These are phyloP conservation scores for Claviceps sp. DNA, from an alignment of 2,329 filamentous ascomycete species.

Conservation along the genomic window DNA sequence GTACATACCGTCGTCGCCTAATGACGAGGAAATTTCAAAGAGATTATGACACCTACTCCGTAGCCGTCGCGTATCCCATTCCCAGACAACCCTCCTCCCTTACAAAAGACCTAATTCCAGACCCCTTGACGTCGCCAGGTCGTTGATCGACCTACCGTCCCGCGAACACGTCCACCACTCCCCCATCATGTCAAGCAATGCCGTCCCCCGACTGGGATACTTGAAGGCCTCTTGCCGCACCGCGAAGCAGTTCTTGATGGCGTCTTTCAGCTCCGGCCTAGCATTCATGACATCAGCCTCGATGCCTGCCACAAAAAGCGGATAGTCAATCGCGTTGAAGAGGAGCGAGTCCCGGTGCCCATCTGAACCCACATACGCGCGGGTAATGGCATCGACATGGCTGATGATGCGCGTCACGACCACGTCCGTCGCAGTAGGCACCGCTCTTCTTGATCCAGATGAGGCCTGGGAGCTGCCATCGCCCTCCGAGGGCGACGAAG, in stretches of 20 bases:
- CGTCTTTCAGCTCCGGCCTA: background rate
- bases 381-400: constrained; percentile 1
- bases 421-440: background rate
- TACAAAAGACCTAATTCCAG: constrained; percentile 1
- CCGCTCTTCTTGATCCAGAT: background rate
- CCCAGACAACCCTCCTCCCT: background rate
- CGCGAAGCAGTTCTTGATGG: constrained; percentile 1
- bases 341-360: background rate
- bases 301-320: background rate
- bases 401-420: background rate
- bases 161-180: background rate
- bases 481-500: background rate
- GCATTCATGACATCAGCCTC: background rate
- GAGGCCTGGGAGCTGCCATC: background rate
- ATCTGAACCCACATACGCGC: background rate
- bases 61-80: too few relatives aligned
- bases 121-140: background rate
- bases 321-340: constrained; percentile 3
- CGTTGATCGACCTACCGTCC: background rate
- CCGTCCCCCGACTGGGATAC: background rate
- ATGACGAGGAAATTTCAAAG: too few relatives aligned
- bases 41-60: too few relatives aligned
- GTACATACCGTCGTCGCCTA: too few relatives aligned
- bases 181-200: background rate
- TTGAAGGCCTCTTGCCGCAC: background rate